Base-by-base conservation (phyloP, 2,329 filamentous ascomycete genomes). In the Nigrograna mackinnonii region DNA sequence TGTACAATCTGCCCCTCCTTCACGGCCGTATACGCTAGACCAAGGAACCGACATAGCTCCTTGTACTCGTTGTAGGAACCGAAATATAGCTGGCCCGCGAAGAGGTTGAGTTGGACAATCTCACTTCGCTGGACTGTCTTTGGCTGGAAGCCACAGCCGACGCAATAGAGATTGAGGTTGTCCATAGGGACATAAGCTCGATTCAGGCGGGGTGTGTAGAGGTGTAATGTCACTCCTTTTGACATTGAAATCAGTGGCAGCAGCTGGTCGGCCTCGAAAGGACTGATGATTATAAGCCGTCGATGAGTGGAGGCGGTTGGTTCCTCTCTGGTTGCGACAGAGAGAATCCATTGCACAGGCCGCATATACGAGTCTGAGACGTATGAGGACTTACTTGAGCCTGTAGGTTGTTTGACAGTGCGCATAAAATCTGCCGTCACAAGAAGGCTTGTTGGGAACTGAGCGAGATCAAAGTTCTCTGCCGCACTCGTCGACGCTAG, bases 71-170 rank as follows among this genome's bases (percentile, higher is more conserved):
- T 44, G 32, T 73, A 79, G 0, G 71, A 75, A 0, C 58, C 61
- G 7, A 89, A 69, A 50, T 89, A 89, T 0, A 89, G 70, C 41
- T 86, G 83, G 0, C 86, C 86, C 0, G 86, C 72, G 41, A 90
- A 89, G 0, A 89, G 64, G 32, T 86, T 85, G 0, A 89, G 71
- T 42, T 80, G 71, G 0, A 71, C 64, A 0, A 67, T 59, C 0
- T 79, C 54, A 1, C 41, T 56, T 7, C 52, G 58, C 11, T 50
- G 55, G 4, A 60, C 41, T 6, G 20, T 22, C 2, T 5, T 11
- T 1, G 44, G 19, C 1, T 35, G 46, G 16, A 53, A 47, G 1
- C 2, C 5, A 2, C 47, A 44, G 0, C 58, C 70, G 1, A 75
- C 41, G 1, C 62, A 69, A 52, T 71, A 78, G 1, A 82, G 64